These are phyloP conservation scores for Pulveroboletus sp. DNA, from an alignment of 768 basidiomycete genomes.

Conservation along the genomic window DNA sequence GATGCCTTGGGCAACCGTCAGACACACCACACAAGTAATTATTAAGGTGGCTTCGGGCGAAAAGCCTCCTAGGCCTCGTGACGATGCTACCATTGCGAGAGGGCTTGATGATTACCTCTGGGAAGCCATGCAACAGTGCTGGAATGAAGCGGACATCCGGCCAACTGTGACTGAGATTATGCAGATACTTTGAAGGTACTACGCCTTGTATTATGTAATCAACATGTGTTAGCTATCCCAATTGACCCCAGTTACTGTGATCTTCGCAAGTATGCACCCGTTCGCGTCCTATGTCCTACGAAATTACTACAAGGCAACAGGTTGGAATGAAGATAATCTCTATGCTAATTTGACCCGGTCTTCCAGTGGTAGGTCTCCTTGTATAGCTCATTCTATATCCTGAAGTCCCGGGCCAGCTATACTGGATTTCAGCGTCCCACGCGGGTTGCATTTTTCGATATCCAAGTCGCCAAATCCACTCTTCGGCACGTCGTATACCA, in stretches of 20 bases:
- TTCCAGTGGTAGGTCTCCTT: conserved; percentile 61
- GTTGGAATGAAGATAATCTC: conserved; percentile 96
- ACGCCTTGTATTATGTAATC: conserved; percentile 14
- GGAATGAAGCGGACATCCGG: conserved; percentile 36
- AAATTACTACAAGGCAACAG: conserved; percentile 86
- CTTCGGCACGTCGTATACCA: conserved; percentile 87
- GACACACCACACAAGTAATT: conserved; percentile 49
- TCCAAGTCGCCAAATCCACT: conserved; percentile 86
- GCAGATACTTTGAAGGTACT: conserved; percentile 10
- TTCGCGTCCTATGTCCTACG: conserved; percentile 86
- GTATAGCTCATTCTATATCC: background rate
- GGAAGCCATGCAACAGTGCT: conserved; percentile 40
- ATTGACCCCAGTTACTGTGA: too few relatives aligned
- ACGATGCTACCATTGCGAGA: conserved; percentile 31
- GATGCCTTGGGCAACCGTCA: conserved; percentile 48
- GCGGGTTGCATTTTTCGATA: conserved; percentile 71
- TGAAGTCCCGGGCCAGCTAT: conserved; percentile 50
- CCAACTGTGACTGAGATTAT: conserved; percentile 39
- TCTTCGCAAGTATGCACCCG: conserved; percentile 58
- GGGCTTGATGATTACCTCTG: conserved; percentile 46
- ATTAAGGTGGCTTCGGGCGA: conserved; percentile 39
- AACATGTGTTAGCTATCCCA: background rate
- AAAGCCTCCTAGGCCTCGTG: conserved; percentile 39
- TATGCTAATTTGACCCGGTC: conserved; percentile 87
- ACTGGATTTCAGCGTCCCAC: conserved; percentile 86